Evolutionary conservation across 768 basidiomycete genomes (phyloP).

Genomic region (Mycena leptocephala): DNA sequence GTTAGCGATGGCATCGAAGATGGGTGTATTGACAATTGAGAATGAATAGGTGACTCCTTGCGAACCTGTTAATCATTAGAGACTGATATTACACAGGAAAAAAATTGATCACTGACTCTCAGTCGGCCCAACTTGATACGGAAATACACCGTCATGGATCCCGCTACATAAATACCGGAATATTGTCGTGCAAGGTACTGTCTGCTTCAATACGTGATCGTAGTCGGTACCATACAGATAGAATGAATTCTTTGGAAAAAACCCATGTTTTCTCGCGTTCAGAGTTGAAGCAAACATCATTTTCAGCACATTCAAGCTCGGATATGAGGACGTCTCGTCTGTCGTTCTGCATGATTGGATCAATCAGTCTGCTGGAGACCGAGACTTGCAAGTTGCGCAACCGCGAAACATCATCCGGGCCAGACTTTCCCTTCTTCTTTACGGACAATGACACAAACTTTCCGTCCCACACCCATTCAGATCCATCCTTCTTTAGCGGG

Average conservation of each 20-base stretch:
- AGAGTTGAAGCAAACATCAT: not conserved
- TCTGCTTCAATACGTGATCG: not conserved
- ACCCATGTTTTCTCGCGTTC: conserved; percentile 2
- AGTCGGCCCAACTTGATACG: not conserved
- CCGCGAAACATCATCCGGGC: not conserved
- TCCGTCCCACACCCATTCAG: conserved; percentile 1
- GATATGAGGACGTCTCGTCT: not conserved
- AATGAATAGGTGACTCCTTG: not conserved
- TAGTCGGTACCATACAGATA: not conserved
- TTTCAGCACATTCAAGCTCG: not conserved
- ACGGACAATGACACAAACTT: not conserved
- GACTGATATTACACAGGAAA: not conserved
- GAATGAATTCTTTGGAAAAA: not conserved
- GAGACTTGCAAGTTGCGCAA: conserved; percentile 2
- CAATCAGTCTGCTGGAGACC: not conserved
- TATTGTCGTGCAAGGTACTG: not conserved
- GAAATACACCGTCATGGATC: not conserved
- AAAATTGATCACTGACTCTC: not conserved
- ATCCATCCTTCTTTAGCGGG: not conserved
- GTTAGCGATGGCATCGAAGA: conserved; percentile 8
- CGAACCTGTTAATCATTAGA: not conserved
- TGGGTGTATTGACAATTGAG: not conserved
- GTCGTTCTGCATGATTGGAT: not conserved
- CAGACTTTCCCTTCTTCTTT: conserved; percentile 4
- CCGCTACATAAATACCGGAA: not conserved